Conservation (phyloP, 805 yeast species). For the Peterozyma toletana region DNA sequence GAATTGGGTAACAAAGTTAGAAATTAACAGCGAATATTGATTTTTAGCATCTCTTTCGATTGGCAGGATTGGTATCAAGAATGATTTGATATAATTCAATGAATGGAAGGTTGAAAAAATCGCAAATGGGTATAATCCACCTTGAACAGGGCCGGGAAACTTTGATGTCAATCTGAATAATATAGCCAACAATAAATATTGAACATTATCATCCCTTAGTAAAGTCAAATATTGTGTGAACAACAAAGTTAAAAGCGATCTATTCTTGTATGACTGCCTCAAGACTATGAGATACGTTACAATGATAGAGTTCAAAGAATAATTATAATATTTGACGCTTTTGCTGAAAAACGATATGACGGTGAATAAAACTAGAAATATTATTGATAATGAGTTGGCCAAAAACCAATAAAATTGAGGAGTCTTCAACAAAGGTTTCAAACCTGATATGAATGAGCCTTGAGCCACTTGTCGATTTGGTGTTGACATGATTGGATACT, state of each 20-base stretch:
- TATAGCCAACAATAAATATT: slow-evolving; percentile 43
- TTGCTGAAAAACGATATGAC: slow-evolving; percentile 33
- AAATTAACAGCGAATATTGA: slow-evolving; percentile 20
- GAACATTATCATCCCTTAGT: slow-evolving; percentile 52
- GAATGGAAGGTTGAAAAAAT: slow-evolving; percentile 62
- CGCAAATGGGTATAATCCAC: slow-evolving; percentile 52
- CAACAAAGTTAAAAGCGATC: slow-evolving; percentile 17
- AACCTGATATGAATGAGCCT: not conserved
- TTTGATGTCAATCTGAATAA: slow-evolving; percentile 33
- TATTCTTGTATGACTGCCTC: slow-evolving; percentile 47
- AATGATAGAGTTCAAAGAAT: slow-evolving; percentile 42
- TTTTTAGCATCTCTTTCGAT: slow-evolving; percentile 14
- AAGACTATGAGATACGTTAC: slow-evolving; percentile 58
- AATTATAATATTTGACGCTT: slow-evolving; percentile 29
- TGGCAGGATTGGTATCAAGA: slow-evolving; percentile 46
- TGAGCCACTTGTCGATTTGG: not conserved
- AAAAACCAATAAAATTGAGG: slow-evolving; percentile 68
- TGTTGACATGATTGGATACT: not conserved
- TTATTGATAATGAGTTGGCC: slow-evolving; percentile 47
- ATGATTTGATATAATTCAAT: slow-evolving; percentile 47
- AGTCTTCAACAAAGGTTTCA: slow-evolving; percentile 22
- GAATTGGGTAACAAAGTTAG: slow-evolving; percentile 26
- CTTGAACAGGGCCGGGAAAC: slow-evolving; percentile 30
- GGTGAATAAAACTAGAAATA: slow-evolving; percentile 30
- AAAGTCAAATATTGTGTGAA: slow-evolving; percentile 20